phyloP scores from a whole-genome alignment of 345 rosid genomes.

The Alliaria petiolata region DNA sequence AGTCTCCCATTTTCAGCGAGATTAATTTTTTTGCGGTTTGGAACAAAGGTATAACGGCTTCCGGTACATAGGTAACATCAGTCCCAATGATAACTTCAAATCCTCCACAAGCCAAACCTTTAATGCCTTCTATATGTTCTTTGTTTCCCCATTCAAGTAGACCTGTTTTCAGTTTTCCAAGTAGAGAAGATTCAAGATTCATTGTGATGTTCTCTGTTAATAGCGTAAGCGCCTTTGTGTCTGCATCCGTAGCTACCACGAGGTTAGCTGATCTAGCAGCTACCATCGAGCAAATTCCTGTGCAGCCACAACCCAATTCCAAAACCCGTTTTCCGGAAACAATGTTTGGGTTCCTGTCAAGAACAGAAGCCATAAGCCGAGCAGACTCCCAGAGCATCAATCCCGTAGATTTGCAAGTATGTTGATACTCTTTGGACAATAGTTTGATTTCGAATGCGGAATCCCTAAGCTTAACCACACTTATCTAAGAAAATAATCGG shows the following conservation, averaged over 20 bases:
- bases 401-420: slow-evolving; percentile 88
- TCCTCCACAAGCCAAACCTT: slow-evolving; percentile 39
- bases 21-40: slow-evolving; percentile 67
- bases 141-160: slow-evolving; percentile 76
- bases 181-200: slow-evolving; percentile 44
- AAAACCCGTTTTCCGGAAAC: slow-evolving; percentile 63
- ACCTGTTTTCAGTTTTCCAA: slow-evolving; percentile 44
- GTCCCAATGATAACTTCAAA: slow-evolving; percentile 81
- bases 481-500: slow-evolving; percentile 35
- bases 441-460: slow-evolving; percentile 48
- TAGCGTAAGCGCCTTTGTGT: slow-evolving; percentile 53
- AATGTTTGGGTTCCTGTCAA: slow-evolving; percentile 66
- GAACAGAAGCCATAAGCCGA: slow-evolving; percentile 67
- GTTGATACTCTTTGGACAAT: slow-evolving; percentile 77
- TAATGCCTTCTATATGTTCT: slow-evolving; percentile 52
- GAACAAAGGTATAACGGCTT: slow-evolving; percentile 68
- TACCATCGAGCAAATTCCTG: slow-evolving; percentile 89
- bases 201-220: slow-evolving; percentile 49
- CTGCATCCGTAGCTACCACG: slow-evolving; percentile 82
- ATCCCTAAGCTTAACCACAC: slow-evolving; percentile 43
- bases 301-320: slow-evolving; percentile 83
- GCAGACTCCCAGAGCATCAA: slow-evolving; percentile 98
- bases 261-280: slow-evolving; percentile 57
- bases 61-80: slow-evolving; percentile 70
- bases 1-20: slow-evolving; percentile 16